These are phyloP conservation scores for Xylaria sp. DNA, from an alignment of 2,329 filamentous ascomycete species.

Conservation along the genomic window DNA sequence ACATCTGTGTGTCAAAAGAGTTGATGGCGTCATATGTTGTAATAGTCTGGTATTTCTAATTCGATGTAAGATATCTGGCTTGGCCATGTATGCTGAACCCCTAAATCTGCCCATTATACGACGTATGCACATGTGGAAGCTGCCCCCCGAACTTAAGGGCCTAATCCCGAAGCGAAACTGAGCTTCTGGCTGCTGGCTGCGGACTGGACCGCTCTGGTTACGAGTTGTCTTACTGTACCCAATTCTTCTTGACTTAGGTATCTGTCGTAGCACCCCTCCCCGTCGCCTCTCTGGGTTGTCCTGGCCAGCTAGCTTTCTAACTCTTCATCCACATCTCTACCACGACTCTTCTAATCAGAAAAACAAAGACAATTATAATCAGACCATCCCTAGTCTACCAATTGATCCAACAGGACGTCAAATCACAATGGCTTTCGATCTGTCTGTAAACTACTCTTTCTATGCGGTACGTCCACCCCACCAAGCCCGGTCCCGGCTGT, in stretches of 20 bases:
- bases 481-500: background rate
- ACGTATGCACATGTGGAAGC: slow-evolving; percentile 9
- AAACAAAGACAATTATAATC: background rate
- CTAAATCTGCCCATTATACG: background rate
- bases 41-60: slow-evolving; percentile 5
- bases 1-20: slow-evolving; percentile 15
- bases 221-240: slow-evolving; percentile 15
- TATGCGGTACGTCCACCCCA: slow-evolving; percentile 37
- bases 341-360: background rate
- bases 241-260: background rate
- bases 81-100: background rate
- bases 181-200: no score
- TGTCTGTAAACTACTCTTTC: slow-evolving; percentile 44
- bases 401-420: background rate
- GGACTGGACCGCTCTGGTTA: background rate
- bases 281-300: background rate
- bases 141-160: background rate
- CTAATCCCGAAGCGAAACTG: background rate
- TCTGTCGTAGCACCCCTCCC: background rate
- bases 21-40: slow-evolving; percentile 12
- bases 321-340: slow-evolving; percentile 1
- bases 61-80: background rate
- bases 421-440: slow-evolving; percentile 37
- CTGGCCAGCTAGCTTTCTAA: background rate
- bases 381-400: background rate